Conservation (phyloP, 2,329 filamentous ascomycete species). For the Arthrobotrys iridis region DNA sequence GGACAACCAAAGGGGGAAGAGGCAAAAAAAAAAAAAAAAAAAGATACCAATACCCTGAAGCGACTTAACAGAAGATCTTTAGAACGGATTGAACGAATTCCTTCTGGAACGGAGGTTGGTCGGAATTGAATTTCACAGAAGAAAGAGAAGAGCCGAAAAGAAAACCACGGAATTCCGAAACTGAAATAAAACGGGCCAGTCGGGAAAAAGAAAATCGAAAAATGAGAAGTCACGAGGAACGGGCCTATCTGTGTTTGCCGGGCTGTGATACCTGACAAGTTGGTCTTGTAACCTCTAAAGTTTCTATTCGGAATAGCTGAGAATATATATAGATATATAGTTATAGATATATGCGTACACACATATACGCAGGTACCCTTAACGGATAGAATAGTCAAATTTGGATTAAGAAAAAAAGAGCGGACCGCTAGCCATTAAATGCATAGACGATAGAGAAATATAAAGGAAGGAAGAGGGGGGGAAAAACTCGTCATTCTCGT, state of each 20-base stretch:
- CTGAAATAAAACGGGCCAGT: slow-evolving; percentile 6
- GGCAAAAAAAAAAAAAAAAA: too few relatives aligned
- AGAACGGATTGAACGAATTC: too few relatives aligned
- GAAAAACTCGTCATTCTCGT: not conserved
- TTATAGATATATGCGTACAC: too few relatives aligned
- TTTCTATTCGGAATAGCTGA: too few relatives aligned
- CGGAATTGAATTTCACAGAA: not conserved
- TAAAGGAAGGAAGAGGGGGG: not conserved
- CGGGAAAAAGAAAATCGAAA: slow-evolving; percentile 1
- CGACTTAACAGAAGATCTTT: too few relatives aligned
- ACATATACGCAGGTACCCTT: too few relatives aligned
- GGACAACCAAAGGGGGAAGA: not conserved
- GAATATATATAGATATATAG: too few relatives aligned
- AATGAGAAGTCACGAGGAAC: not conserved
- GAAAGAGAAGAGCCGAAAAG: slow-evolving; percentile 1
- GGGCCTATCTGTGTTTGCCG: not conserved
- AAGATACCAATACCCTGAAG: too few relatives aligned
- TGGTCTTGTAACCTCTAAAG: too few relatives aligned
- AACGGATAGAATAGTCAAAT: too few relatives aligned
- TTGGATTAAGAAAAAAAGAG: too few relatives aligned
- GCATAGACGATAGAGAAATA: not conserved
- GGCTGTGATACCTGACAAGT: too few relatives aligned
- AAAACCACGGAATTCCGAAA: slow-evolving; percentile 15
- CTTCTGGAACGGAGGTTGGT: not conserved
- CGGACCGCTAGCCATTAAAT: not conserved